These are phyloP conservation scores for Coemansia sp. DNA, from an alignment of 192 early-diverging fungal genomes.

Conservation along the genomic window DNA sequence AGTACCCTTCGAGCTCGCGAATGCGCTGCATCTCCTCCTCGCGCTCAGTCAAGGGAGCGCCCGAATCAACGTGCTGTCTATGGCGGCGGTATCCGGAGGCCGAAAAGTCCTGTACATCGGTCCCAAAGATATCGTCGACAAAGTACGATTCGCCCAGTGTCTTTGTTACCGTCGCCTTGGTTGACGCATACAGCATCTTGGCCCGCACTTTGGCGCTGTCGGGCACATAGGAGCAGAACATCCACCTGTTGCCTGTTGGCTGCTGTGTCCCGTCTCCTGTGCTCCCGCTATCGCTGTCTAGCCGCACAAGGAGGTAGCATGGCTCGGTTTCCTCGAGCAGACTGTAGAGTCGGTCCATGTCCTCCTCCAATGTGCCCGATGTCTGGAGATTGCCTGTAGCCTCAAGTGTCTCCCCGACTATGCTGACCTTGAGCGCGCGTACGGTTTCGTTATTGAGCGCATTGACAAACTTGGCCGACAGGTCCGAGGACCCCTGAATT, in stretches of 20 bases:
- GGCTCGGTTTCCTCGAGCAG: constrained; percentile 62
- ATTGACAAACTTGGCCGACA: constrained; percentile 20
- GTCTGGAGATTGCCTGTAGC: constrained; percentile 33
- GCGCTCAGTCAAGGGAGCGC: constrained; percentile 81
- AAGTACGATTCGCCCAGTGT: constrained; percentile 81
- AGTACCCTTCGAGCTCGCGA: constrained; percentile 26
- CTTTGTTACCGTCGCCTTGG: constrained; percentile 75
- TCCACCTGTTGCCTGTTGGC: constrained; percentile 54
- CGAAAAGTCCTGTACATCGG: constrained; percentile 44
- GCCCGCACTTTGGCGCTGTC: constrained; percentile 79
- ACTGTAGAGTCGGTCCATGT: constrained; percentile 53
- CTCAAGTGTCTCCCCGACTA: constrained; percentile 54
- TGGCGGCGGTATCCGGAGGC: constrained; percentile 34
- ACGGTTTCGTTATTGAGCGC: constrained; percentile 25
- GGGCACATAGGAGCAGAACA: constrained; percentile 78
- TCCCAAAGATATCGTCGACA: constrained; percentile 81
- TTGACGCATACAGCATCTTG: constrained; percentile 95
- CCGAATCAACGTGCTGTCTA: constrained; percentile 53
- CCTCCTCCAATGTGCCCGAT: constrained; percentile 54
- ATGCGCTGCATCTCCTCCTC: constrained; percentile 74
- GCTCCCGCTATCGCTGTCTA: constrained; percentile 54
- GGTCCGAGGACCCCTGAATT: constrained; percentile 34
- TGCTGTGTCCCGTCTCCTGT: neutral
- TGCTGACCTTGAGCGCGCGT: constrained; percentile 55
- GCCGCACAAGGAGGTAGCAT: constrained; percentile 65